phyloP scores from a whole-genome alignment of 2,329 filamentous ascomycete species.

The Chrysosphaeria jannelii region DNA sequence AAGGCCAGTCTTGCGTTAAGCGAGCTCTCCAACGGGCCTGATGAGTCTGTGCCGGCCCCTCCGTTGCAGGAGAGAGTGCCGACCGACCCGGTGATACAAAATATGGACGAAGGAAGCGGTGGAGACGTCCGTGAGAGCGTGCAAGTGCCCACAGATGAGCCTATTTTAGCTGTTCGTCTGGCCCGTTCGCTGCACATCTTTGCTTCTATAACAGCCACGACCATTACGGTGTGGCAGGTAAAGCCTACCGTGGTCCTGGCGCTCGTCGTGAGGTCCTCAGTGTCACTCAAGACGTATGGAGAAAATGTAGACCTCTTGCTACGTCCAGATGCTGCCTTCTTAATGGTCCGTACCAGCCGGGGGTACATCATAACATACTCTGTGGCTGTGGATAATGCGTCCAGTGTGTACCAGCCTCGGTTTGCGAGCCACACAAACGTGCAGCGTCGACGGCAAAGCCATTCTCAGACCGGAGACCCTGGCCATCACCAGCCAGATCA shows the following conservation, averaged over 20 bases:
- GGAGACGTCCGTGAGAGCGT: no score
- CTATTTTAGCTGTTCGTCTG: conserved; percentile 43
- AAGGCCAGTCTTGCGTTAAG: no score
- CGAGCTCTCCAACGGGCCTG: no score
- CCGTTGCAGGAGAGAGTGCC: no score
- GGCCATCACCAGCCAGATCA: conserved; percentile 24
- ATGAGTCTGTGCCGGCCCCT: no score
- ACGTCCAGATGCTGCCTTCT: conserved; percentile 70
- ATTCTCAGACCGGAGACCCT: conserved; percentile 25
- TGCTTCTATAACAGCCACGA: conserved; percentile 57
- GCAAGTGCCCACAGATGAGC: conserved; percentile 27
- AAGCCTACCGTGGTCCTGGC: conserved; percentile 81
- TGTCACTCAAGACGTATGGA: conserved; percentile 60
- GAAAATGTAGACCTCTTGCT: conserved; percentile 60
- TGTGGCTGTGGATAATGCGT: conserved; percentile 53
- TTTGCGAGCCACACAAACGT: conserved; percentile 39
- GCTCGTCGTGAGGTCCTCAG: conserved; percentile 50
- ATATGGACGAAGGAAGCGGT: no score
- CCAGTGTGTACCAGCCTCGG: conserved; percentile 58
- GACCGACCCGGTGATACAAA: no score
- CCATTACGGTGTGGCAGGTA: conserved; percentile 87
- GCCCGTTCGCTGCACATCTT: conserved; percentile 60
- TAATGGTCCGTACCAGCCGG: conserved; percentile 61
- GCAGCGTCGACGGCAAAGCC: conserved; percentile 28
- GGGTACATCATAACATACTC: conserved; percentile 91